Conservation (phyloP, 164 flowering plant genomes). For the Nelumbo lutea region DNA sequence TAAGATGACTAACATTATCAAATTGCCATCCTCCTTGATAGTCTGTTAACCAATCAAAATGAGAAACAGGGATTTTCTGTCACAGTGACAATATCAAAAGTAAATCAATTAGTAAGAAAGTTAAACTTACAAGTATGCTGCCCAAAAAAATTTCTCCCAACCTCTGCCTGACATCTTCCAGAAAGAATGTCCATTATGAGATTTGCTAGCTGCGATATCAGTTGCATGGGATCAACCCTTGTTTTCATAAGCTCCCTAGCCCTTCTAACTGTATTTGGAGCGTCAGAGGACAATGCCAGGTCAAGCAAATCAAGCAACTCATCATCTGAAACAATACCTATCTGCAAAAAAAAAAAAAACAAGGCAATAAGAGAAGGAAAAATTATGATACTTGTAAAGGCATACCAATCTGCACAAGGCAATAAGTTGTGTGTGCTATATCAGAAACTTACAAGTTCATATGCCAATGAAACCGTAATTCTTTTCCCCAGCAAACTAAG, state of each 20-base stretch:
- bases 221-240: conserved; percentile 87
- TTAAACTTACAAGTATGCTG: conserved; percentile 53
- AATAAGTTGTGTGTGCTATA: neutral
- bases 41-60: neutral
- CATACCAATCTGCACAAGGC: neutral
- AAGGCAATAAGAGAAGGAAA: conserved; percentile 4
- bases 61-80: neutral
- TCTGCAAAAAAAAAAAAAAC: conserved; percentile 46
- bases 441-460: conserved; percentile 69
- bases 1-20: no score
- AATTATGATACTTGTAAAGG: neutral
- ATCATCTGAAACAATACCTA: conserved; percentile 82
- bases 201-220: conserved; percentile 87
- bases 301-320: conserved; percentile 84
- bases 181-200: conserved; percentile 94
- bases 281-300: conserved; percentile 85
- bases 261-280: conserved; percentile 76
- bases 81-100: neutral
- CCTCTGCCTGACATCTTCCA: conserved; percentile 47
- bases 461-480: conserved; percentile 58
- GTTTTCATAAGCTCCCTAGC: conserved; percentile 92
- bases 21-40: no score
- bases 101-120: neutral
- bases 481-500: conserved; percentile 80
- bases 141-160: conserved; percentile 38